These are phyloP conservation scores for Kurtzmaniella quercitrusa DNA, from an alignment of 1,139 yeast genomes.

Conservation along the genomic window DNA sequence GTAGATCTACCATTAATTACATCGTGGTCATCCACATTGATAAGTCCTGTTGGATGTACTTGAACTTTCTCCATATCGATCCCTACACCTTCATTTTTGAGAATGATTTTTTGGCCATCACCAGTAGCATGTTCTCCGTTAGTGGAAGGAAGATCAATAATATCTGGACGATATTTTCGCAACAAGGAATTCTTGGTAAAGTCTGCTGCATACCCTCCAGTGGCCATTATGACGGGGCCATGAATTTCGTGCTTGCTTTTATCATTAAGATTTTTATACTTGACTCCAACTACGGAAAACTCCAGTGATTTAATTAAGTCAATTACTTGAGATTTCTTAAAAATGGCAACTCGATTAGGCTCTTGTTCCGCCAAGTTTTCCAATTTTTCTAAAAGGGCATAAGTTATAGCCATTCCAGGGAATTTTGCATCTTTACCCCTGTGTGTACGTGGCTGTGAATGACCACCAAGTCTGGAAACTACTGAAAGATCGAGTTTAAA, in stretches of 20 bases:
- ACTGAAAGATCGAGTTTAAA: constrained; percentile 60
- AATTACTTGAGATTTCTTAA: constrained; percentile 53
- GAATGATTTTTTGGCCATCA: constrained; percentile 64
- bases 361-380: constrained; percentile 45
- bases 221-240: constrained; percentile 68
- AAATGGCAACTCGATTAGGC: constrained; percentile 50
- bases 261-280: constrained; percentile 39
- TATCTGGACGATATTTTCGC: constrained; percentile 58
- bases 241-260: constrained; percentile 26
- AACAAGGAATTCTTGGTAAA: constrained; percentile 50
- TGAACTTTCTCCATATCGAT: constrained; percentile 76
- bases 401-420: constrained; percentile 78
- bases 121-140: constrained; percentile 76
- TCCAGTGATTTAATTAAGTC: constrained; percentile 40
- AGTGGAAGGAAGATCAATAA: constrained; percentile 63
- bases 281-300: constrained; percentile 42
- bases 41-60: constrained; percentile 79
- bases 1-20: constrained; percentile 34
- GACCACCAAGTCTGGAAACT: constrained; percentile 72
- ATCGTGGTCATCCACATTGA: constrained; percentile 58
- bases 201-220: constrained; percentile 76
- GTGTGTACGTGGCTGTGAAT: constrained; percentile 70
- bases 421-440: constrained; percentile 62
- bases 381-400: constrained; percentile 52
- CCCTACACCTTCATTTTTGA: constrained; percentile 56